phyloP scores from a whole-genome alignment of 2,329 filamentous ascomycete genomes.

The Periglandula ipomoeae region DNA sequence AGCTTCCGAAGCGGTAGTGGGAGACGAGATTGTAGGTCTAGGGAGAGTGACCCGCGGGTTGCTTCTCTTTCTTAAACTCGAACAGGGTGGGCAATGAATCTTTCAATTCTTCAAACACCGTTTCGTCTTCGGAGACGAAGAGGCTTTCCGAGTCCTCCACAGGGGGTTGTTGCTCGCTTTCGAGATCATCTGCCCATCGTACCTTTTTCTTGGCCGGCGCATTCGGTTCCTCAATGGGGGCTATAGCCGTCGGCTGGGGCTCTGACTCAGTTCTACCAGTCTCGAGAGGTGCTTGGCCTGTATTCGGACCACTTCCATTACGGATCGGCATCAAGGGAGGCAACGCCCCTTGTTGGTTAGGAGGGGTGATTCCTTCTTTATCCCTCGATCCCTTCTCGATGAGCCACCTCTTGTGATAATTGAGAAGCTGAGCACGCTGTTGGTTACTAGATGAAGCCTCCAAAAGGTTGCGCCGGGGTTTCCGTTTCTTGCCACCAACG shows the following conservation, averaged over 20 bases:
- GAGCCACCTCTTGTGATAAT: constrained; percentile 5
- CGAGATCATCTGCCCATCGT: constrained; percentile 5
- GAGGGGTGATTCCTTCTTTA: constrained; percentile 6
- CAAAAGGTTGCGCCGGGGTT: constrained; percentile 24
- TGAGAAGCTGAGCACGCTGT: constrained; percentile 32
- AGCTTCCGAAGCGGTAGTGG: background rate
- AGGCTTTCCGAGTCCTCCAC: constrained; percentile 3
- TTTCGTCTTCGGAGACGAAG: constrained; percentile 5
- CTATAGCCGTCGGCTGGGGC: background rate
- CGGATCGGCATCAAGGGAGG: background rate
- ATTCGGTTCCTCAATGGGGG: background rate
- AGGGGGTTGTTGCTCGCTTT: background rate
- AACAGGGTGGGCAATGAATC: background rate
- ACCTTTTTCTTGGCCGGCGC: constrained; percentile 3
- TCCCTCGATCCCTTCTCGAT: constrained; percentile 8
- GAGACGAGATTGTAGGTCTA: background rate
- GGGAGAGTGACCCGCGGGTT: background rate
- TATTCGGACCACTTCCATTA: background rate
- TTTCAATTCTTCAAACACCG: background rate
- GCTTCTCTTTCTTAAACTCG: background rate
- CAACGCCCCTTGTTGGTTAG: background rate
- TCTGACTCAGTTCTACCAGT: background rate
- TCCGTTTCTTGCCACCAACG: constrained; percentile 29
- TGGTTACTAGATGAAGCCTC: constrained; percentile 32
- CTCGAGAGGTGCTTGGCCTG: background rate